phyloP scores from a whole-genome alignment of 345 rosid genomes.

The Fremontodendron californicum region DNA sequence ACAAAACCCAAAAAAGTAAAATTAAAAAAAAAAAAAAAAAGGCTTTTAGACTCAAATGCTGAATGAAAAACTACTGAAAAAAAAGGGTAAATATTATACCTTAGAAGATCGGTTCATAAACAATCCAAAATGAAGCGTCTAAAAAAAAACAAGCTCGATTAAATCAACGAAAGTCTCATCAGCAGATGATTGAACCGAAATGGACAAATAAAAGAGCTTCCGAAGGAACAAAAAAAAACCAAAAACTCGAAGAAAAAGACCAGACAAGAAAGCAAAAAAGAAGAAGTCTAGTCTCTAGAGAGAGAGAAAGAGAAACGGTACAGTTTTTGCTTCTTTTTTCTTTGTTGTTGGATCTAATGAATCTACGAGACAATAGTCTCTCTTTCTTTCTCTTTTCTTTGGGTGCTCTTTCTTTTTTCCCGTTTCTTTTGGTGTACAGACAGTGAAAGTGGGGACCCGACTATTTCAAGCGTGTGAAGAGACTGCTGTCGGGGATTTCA shows the following conservation, averaged over 20 bases:
- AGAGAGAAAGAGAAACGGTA: conserved; percentile 16
- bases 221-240: background rate
- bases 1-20: background rate
- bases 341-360: conserved; percentile 34
- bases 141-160: background rate
- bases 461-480: conserved; percentile 8
- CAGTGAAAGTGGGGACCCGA: conserved; percentile 14
- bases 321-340: background rate
- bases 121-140: background rate
- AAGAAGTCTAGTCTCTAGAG: conserved; percentile 5
- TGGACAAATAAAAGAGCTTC: background rate
- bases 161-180: background rate
- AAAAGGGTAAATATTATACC: conserved; percentile 14
- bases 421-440: background rate
- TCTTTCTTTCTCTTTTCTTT: conserved; percentile 12
- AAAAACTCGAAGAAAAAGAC: background rate
- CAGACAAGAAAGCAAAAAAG: conserved; percentile 20
- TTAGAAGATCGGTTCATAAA: conserved; percentile 12
- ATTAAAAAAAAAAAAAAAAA: too few relatives aligned
- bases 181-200: background rate
- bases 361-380: conserved; percentile 33
- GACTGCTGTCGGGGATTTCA: conserved; percentile 8
- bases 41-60: background rate
- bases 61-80: conserved; percentile 1
- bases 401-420: background rate